These are phyloP conservation scores for Colletotrichum chrysophilum DNA, from an alignment of 2,329 filamentous ascomycete species.

Conservation along the genomic window DNA sequence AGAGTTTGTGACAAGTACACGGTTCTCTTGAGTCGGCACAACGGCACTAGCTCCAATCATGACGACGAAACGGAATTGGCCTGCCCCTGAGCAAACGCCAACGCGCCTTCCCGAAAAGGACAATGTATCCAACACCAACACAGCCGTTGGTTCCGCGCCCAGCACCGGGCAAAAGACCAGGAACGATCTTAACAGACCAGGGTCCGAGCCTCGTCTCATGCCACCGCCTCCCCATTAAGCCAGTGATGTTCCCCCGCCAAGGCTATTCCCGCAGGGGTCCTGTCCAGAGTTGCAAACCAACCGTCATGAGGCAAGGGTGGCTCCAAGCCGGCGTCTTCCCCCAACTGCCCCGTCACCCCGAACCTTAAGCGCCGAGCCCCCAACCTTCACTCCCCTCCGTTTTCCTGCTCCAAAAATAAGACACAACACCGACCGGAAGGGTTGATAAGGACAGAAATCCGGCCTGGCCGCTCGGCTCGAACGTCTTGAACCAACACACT, in stretches of 20 bases:
- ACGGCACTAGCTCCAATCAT: background rate
- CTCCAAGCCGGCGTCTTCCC: background rate
- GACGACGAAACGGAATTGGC: background rate
- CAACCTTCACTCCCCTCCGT: background rate
- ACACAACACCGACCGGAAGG: background rate
- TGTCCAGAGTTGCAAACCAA: background rate
- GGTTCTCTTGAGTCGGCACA: accelerated
- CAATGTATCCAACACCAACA: background rate
- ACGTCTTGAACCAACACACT: background rate
- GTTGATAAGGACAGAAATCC: background rate
- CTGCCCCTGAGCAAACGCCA: background rate
- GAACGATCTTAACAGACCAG: background rate
- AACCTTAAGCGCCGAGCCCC: background rate
- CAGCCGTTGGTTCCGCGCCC: background rate
- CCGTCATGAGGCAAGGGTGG: background rate
- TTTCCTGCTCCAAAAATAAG: background rate
- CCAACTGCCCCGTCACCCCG: background rate
- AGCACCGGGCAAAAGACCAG: background rate
- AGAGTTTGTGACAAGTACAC: background rate
- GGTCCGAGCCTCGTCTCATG: background rate
- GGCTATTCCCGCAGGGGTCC: background rate
- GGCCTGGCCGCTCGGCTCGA: slow-evolving; percentile 32
- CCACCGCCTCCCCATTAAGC: background rate
- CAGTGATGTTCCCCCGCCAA: background rate
- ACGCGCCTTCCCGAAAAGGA: background rate